Base-by-base conservation (phyloP, 331 rosid genomes). In the Quercus phellos region DNA sequence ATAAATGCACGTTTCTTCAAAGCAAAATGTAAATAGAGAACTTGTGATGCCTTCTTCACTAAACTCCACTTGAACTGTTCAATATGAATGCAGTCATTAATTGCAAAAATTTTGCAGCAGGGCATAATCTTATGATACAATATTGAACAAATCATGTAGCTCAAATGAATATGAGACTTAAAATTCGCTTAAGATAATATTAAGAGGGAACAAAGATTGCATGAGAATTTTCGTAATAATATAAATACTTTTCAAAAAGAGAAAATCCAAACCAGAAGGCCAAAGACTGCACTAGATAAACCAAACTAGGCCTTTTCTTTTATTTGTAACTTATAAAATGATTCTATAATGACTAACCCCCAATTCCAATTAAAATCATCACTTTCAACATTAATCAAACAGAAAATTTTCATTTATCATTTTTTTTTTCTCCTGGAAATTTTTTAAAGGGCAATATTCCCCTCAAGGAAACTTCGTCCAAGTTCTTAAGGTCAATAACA, bases 1-100 rank as follows among this genome's bases (percentile, higher is more conserved):
- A 94, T 85, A 70, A 94, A 21, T 51, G 89, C 91, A 34, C 96
- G 97, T 77, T 90, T 94, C 91, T 85, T 91, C 94, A 94, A 80
- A 54, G 93, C 88, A 24, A 92, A 94, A 82, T 94, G 98, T 70
- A 94, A 81, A 75, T 85, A 89, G 17, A 94, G 93, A 84, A 94
- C 93, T 79, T 92, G 97, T 6, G 98, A 90, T 24, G 98, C 98
- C 85, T 85, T 94, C 95, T 94, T 94, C 78, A 60, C 72, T 66
- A 94, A 74, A 51, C 63, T 87, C 98, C 98, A 94, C 80, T 85
- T 92, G 88, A 92, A 92, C 98, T 94, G 91, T 58, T 22, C 46
- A 77, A 75, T 8, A 75, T 14, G 70, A 77, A 72, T 72, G 32
- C 3, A 77, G 11, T 35, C 35, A 74, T 68, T 58, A 56, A 56